Evolutionary conservation across 257 asterid species (phyloP).

Genomic region (Solanum bukasovii): DNA sequence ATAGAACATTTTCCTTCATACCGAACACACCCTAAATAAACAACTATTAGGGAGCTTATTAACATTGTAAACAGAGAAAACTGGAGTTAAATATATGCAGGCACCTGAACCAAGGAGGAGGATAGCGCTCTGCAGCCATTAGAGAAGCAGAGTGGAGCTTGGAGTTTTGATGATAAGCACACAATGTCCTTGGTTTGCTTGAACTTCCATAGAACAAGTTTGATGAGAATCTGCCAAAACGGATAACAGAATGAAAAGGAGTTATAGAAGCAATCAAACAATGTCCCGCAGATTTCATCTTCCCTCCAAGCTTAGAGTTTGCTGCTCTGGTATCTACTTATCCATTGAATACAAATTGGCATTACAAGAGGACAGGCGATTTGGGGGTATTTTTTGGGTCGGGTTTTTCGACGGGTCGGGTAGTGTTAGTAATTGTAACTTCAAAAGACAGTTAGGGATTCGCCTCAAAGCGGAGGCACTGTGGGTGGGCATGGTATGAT

Average conservation of each 20-base stretch:
- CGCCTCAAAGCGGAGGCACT: too few species aligned
- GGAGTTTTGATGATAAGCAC: constrained; percentile 24
- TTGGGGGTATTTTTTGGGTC: neutral
- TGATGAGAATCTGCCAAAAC: constrained; percentile 41
- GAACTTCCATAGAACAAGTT: constrained; percentile 22
- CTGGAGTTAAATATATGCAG: constrained; percentile 16
- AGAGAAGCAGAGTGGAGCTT: constrained; percentile 24
- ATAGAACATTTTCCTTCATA: neutral
- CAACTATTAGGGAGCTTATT: neutral
- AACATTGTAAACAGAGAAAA: neutral
- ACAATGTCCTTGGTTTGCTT: constrained; percentile 31
- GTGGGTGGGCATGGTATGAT: too few species aligned
- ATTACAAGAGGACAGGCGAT: constrained; percentile 28
- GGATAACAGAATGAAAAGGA: constrained; percentile 54
- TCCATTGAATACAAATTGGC: constrained; percentile 39
- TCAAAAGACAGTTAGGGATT: too few species aligned
- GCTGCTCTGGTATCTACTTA: constrained; percentile 45
- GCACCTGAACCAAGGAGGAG: constrained; percentile 77
- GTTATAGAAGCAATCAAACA: constrained; percentile 64
- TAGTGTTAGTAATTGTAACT: neutral
- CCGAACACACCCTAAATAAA: neutral
- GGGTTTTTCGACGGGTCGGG: neutral
- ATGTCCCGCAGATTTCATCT: constrained; percentile 38
- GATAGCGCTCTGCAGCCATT: constrained; percentile 59
- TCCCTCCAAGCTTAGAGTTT: constrained; percentile 20